Percentiles rank a stretch among this genome's conserved stretches.
Conservation (phyloP, 441 rosid species). For the Bocquillonia castaneifolia region DNA sequence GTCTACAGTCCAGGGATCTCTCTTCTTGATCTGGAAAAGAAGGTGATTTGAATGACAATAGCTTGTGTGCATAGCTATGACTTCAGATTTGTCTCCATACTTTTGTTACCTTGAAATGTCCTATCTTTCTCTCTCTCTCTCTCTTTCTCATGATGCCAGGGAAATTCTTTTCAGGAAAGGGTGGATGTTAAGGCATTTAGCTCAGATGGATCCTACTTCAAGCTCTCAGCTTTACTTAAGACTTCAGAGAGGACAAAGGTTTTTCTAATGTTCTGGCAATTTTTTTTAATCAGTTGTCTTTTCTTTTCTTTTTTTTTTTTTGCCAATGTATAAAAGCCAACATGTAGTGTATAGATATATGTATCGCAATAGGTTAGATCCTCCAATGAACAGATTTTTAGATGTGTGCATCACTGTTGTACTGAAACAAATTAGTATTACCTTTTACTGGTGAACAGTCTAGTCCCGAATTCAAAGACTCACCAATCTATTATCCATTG, state of each 20-base stretch:
- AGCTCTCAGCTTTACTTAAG: constrained; percentile 83
- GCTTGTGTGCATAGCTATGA: neutral
- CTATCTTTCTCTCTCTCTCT: neutral
- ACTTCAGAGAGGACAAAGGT: constrained; percentile 99
- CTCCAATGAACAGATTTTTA: neutral
- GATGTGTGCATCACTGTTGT: too few relatives aligned
- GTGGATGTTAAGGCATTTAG: constrained; percentile 78
- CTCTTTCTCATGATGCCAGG: constrained; percentile 7
- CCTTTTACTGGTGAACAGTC: neutral
- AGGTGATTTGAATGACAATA: constrained; percentile 44
- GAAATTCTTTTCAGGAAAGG: constrained; percentile 65
- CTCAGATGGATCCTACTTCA: constrained; percentile 82
- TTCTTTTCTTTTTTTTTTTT: neutral
- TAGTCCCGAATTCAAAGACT: neutral
- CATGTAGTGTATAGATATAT: too few relatives aligned
- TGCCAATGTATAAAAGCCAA: neutral
- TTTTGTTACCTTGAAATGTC: constrained; percentile 22
- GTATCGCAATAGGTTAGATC: neutral
- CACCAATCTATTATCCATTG: neutral
- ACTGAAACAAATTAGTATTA: neutral
- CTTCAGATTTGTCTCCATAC: constrained; percentile 14
- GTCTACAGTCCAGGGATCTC: constrained; percentile 89
- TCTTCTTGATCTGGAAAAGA: constrained; percentile 95
- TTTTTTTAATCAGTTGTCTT: too few relatives aligned
- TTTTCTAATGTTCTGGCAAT: constrained; percentile 22